These are phyloP conservation scores for Ophiosphaerella korrae DNA, from an alignment of 2,329 filamentous ascomycete genomes.

Conservation along the genomic window DNA sequence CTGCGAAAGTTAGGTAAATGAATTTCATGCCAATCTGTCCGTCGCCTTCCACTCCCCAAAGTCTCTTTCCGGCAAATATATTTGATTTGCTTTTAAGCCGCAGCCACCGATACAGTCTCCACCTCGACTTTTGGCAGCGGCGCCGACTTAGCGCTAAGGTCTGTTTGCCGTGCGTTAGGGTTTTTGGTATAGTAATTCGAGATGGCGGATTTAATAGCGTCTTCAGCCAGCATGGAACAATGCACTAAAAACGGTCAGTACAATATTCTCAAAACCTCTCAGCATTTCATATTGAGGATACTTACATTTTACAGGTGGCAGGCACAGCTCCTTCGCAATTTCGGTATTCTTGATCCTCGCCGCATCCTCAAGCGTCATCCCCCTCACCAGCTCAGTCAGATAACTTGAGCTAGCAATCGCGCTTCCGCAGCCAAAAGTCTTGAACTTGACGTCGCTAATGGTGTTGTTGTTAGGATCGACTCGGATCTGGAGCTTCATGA, in stretches of 20 bases:
- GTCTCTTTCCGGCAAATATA: conserved; percentile 25
- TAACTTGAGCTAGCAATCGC: conserved; percentile 96
- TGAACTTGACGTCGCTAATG: conserved; percentile 95
- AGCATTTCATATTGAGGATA: conserved; percentile 25
- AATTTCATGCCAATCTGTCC: neutral
- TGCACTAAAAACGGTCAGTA: conserved; percentile 64
- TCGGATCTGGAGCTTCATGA: conserved; percentile 92
- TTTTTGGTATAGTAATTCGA: conserved; percentile 92
- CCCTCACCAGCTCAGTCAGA: conserved; percentile 89
- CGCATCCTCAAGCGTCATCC: conserved; percentile 96
- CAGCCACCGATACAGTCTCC: conserved; percentile 55
- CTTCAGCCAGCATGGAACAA: conserved; percentile 90
- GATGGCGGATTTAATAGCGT: conserved; percentile 91
- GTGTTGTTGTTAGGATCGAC: conserved; percentile 87
- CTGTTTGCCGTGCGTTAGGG: conserved; percentile 73
- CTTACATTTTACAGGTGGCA: conserved; percentile 85
- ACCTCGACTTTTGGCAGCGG: conserved; percentile 70
- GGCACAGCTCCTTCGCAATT: conserved; percentile 93
- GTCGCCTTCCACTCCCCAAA: neutral
- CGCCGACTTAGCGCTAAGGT: conserved; percentile 75
- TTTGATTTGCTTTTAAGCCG: conserved; percentile 36
- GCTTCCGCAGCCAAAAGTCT: conserved; percentile 93
- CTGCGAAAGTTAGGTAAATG: neutral
- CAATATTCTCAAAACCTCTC: neutral
- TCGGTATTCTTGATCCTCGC: conserved; percentile 93